These are phyloP conservation scores for Tuber aestivum DNA, from an alignment of 495 filamentous ascomycete species.

Conservation along the genomic window DNA sequence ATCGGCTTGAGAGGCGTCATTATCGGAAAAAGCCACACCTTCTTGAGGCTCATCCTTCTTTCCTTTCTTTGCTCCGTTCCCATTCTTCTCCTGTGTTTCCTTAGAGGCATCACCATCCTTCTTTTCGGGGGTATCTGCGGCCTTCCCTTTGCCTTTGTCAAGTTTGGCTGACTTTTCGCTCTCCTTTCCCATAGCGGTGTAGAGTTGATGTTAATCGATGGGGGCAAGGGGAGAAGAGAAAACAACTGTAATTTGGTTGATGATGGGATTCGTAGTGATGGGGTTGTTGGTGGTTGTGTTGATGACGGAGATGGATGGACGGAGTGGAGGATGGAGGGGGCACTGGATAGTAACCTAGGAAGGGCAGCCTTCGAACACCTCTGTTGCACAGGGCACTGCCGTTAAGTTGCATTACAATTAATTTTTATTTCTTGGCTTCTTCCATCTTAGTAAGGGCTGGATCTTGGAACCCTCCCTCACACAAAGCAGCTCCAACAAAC, in stretches of 20 bases:
- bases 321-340: constrained; percentile 23
- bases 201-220: constrained; percentile 20
- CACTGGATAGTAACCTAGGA: background rate
- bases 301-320: constrained; percentile 20
- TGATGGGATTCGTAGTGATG: constrained; percentile 14
- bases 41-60: constrained; percentile 49
- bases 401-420: background rate
- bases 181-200: constrained; percentile 67
- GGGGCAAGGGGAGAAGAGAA: background rate
- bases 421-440: constrained; percentile 3
- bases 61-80: constrained; percentile 68
- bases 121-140: constrained; percentile 55
- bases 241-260: constrained; percentile 5
- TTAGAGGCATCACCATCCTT: constrained; percentile 56
- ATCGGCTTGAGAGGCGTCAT: constrained; percentile 43
- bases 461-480: background rate
- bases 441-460: background rate
- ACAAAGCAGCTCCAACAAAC: background rate
- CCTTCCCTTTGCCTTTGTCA: constrained; percentile 96
- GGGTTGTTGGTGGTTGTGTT: constrained; percentile 15
- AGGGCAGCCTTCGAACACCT: constrained; percentile 1
- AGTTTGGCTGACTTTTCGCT: constrained; percentile 78
- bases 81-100: constrained; percentile 59
- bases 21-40: constrained; percentile 46
- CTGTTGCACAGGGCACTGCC: background rate